Percentiles rank a stretch among this genome's conserved stretches.
phyloP scores from a whole-genome alignment of 2,329 filamentous ascomycete genomes.

The Beauveria sp. region DNA sequence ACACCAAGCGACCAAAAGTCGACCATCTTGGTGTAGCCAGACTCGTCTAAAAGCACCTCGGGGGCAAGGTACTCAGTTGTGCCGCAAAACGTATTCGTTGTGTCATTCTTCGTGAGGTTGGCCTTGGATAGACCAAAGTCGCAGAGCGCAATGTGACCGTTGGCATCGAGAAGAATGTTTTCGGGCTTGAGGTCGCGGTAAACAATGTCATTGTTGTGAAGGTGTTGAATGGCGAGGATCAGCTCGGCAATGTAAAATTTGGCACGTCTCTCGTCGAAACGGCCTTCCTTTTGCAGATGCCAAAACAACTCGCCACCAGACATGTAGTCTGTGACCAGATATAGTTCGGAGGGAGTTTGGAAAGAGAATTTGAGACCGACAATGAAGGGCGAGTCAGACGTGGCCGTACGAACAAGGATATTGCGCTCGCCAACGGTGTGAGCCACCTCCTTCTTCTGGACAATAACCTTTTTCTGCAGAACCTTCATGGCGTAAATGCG shows the following conservation, averaged over 20 bases:
- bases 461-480: constrained; percentile 97
- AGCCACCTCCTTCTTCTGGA: constrained; percentile 98
- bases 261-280: constrained; percentile 87
- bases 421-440: constrained; percentile 96
- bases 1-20: constrained; percentile 99
- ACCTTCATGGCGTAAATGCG: constrained; percentile 99
- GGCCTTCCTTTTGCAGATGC: constrained; percentile 95
- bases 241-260: constrained; percentile 99
- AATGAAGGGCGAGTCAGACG: constrained; percentile 93
- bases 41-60: constrained; percentile 90
- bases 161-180: constrained; percentile 93
- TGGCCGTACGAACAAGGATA: constrained; percentile 92
- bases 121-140: constrained; percentile 98
- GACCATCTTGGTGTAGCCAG: constrained; percentile 99
- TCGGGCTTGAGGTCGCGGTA: constrained; percentile 97
- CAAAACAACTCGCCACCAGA: constrained; percentile 97
- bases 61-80: constrained; percentile 97
- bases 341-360: constrained; percentile 92
- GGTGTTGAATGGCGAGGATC: constrained; percentile 87
- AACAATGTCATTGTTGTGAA: constrained; percentile 95
- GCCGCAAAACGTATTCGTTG: constrained; percentile 97
- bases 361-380: constrained; percentile 98
- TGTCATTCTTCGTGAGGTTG: constrained; percentile 93
- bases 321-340: constrained; percentile 99
- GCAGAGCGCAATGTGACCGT: constrained; percentile 94